phyloP scores from a whole-genome alignment of 78 protist species.

The Trichosphaerium sp. region DNA sequence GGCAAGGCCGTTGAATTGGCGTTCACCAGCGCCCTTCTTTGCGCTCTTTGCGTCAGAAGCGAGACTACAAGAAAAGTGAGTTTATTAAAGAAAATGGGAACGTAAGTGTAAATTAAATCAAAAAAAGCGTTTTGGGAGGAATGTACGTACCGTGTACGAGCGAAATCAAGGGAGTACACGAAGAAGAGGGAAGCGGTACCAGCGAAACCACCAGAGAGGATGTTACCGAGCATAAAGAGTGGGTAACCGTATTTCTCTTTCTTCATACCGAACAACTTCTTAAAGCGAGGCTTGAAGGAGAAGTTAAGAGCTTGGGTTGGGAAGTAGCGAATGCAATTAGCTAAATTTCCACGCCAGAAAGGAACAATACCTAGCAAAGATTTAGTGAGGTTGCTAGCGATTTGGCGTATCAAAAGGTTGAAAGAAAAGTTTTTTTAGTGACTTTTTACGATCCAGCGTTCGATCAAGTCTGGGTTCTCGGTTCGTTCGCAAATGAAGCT shows the following conservation, averaged over 20 bases:
- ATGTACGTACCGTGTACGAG: no score
- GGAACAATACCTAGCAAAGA: no score
- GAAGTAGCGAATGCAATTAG: conserved; percentile 95
- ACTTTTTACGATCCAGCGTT: no score
- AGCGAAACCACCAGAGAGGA: conserved; percentile 95
- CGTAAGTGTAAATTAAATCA: no score
- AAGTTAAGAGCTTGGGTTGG: conserved; percentile 98
- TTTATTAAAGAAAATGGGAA: no score
- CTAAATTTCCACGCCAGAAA: conserved; percentile 90
- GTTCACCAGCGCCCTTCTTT: conserved; percentile 45
- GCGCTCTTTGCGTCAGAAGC: conserved; percentile 71
- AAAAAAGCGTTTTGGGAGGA: no score
- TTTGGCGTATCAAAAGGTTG: no score
- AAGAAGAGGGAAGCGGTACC: conserved; percentile 89
- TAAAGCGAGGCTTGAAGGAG: conserved; percentile 93
- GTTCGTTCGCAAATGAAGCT: no score
- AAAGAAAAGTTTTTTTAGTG: no score
- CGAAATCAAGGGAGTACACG: conserved; percentile 95
- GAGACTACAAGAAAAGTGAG: no score
- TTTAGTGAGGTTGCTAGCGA: no score
- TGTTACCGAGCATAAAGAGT: conserved; percentile 64
- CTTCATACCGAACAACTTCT: conserved; percentile 58
- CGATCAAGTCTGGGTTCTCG: no score
- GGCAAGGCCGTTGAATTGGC: conserved; percentile 88
- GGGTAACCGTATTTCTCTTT: conserved; percentile 26